Percentiles rank a stretch among this genome's conserved stretches.
These are phyloP conservation scores for Aspergillus sp. DNA, from an alignment of 2,329 filamentous ascomycete species.

Conservation along the genomic window DNA sequence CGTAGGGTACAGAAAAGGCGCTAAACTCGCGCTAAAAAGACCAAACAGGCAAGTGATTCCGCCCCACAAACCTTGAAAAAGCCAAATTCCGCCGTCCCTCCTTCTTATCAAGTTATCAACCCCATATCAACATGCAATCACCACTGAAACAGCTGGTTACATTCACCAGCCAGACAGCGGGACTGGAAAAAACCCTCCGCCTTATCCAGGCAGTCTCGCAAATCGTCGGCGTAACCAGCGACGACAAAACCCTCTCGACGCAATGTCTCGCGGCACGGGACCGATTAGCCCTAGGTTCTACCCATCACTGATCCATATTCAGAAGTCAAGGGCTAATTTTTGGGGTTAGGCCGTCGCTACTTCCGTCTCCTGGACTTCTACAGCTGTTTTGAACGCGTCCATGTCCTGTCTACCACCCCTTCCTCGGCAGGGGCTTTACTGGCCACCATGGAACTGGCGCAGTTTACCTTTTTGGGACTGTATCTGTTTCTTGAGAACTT, in stretches of 20 bases:
- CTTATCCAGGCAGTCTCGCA: conserved; percentile 39
- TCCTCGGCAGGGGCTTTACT: conserved; percentile 17
- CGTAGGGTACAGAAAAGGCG: too few relatives aligned
- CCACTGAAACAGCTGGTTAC: conserved; percentile 27
- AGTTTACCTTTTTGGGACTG: conserved; percentile 60
- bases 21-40: too few relatives aligned
- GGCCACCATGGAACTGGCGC: conserved; percentile 53
- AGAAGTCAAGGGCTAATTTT: not conserved
- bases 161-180: conserved; percentile 32
- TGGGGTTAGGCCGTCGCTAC: conserved; percentile 53
- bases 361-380: conserved; percentile 68
- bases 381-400: conserved; percentile 55
- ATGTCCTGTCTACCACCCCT: conserved; percentile 37
- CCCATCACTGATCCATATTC: not conserved
- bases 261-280: conserved; percentile 38
- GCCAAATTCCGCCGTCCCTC: not conserved
- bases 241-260: conserved; percentile 27
- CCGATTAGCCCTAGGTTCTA: conserved; percentile 45
- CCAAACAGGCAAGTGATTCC: too few relatives aligned
- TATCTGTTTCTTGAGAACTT: conserved; percentile 66
- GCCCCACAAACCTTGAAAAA: not conserved
- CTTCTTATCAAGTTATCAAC: too few relatives aligned
- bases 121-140: not conserved
- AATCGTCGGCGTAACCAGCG: conserved; percentile 28
- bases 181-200: conserved; percentile 42